phyloP scores from a whole-genome alignment of 2,329 filamentous ascomycete genomes.

The Cladosporium oxysporum region DNA sequence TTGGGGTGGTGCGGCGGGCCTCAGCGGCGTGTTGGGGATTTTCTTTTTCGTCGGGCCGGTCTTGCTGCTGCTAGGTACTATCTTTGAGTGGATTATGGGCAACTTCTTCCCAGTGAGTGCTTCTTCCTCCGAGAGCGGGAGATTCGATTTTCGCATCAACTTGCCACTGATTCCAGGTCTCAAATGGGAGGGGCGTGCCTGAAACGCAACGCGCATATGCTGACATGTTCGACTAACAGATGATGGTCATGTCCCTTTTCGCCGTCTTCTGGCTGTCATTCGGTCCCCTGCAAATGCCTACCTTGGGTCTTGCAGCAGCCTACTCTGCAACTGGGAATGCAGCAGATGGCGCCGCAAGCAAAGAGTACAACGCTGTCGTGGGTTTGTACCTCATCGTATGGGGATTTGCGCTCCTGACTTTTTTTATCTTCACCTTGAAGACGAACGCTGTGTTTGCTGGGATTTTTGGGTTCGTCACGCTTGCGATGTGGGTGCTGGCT shows the following conservation, averaged over 20 bases:
- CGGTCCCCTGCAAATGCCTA: conserved; percentile 53
- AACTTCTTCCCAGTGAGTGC: not conserved
- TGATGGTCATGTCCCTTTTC: conserved; percentile 57
- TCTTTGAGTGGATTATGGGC: not conserved
- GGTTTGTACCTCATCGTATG: conserved; percentile 37
- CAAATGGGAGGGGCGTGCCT: not conserved
- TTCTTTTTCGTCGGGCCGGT: conserved; percentile 51
- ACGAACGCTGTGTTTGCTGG: not conserved
- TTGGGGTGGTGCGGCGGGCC: conserved; percentile 41
- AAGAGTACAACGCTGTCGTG: conserved; percentile 52
- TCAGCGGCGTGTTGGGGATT: conserved; percentile 42
- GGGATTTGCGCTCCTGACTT: not conserved
- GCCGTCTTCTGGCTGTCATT: conserved; percentile 57
- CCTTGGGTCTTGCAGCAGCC: conserved; percentile 47
- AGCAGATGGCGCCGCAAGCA: conserved; percentile 46
- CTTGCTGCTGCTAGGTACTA: conserved; percentile 38
- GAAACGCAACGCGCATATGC: not conserved
- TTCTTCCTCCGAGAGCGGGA: conserved; percentile 35
- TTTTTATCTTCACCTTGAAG: not conserved
- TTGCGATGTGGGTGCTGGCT: conserved; percentile 49
- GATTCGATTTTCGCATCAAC: conserved; percentile 57
- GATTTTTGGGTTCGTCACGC: conserved; percentile 47
- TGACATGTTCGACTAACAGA: conserved; percentile 28
- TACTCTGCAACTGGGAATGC: conserved; percentile 47
- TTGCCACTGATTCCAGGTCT: not conserved